Evolutionary conservation across 2,329 filamentous ascomycete genomes (phyloP), one percentile per base, ranked within the genome.

Genomic region (Diaporthe ilicicola): DNA sequence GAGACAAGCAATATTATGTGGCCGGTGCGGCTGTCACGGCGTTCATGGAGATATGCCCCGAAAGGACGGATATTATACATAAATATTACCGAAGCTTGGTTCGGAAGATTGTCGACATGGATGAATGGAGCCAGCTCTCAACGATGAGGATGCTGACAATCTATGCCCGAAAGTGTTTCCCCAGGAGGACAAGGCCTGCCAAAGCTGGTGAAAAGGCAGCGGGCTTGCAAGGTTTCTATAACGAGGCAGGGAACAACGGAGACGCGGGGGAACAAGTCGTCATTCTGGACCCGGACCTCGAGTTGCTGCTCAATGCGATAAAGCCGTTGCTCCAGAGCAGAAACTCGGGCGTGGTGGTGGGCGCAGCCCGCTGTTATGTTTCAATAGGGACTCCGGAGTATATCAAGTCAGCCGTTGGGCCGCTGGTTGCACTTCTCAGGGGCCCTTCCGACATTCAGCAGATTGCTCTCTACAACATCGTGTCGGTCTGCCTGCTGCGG

Each of bases 1-100:
- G 92, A 1, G 96, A 99, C 83, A 94, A 92, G 81, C 95, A 97
- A 79, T 98, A 98, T 82, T 97, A 94, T 79, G 96, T 99, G n/a
- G 93, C 94, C 3, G 96, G 96, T 2, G 94, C 96, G 3, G 96
- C 96, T 0, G 94, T 98, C 4, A 90, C 92, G 46, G 93, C 96
- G 0, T 98, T 97, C 77, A 82, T 97, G 80, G 94, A 97, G 74
- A 86, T 98, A 34, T 98, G 95, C 75, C 95, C 96, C 0, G 92
- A 97, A 19, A 87, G 93, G 67, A 87, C 97, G 74, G 95, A 98
- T 79, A 84, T 99, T 72, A 91, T 99, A 75, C 96, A 99, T 81
- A 91, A 92, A 74, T 93, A 97, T 79, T 99, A 98, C 82, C 90
- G 94, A 64, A 87, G 89, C 44, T 84, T 99, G 73, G 91, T 97